Base-by-base conservation (phyloP, 2,329 filamentous ascomycete species). In the Byssothecium circinans region DNA sequence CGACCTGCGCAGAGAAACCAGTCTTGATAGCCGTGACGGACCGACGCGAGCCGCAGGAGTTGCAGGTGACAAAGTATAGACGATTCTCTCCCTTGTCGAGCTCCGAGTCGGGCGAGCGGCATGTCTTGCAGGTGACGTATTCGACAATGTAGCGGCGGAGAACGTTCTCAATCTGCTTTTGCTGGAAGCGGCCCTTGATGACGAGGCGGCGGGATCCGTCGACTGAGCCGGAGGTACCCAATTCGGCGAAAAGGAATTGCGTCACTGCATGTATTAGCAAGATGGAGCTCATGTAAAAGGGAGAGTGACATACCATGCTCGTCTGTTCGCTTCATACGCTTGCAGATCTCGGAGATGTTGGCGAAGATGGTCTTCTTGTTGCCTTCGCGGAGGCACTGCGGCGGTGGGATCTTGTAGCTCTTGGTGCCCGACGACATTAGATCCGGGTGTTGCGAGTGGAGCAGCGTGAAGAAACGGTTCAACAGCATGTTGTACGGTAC, bases 161-260 rank as follows among this genome's bases (percentile, higher is more conserved):
- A 43, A 97, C 91, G 75, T 95, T 96, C 80, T 99, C 94, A 70
- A 97, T 91, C 80, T 97, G 92, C 79, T 96, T 96, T 79, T 97
- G 92, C 76, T 97, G 92, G 88, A 99, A 99, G 70, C 94, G 89
- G 81, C 94, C 94, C 82, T 96, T 96, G 83, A 99, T 99, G 70
- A 99, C 91, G 66, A 99, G 76, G 69, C 92, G 86, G 74, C 91
- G 85, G 76, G 83, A 89, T 62, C 92, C 94, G 77, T 96, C 94
- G 46, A 96, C 91, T 71, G 89, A 95, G 73, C 94, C 94, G 69
- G 85, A 95, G 59, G 94, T 99, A 80, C 94, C 94, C 85, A 99
- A 83, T 75, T 99, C 94, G 60, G 94, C 91, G 75, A 99, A 96
- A 73, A 99, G 78, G 79, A 96, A 97, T 65, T 92, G 87, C 43